These are phyloP conservation scores for Toxicodendron radicans DNA, from an alignment of 345 rosid species.

Conservation along the genomic window DNA sequence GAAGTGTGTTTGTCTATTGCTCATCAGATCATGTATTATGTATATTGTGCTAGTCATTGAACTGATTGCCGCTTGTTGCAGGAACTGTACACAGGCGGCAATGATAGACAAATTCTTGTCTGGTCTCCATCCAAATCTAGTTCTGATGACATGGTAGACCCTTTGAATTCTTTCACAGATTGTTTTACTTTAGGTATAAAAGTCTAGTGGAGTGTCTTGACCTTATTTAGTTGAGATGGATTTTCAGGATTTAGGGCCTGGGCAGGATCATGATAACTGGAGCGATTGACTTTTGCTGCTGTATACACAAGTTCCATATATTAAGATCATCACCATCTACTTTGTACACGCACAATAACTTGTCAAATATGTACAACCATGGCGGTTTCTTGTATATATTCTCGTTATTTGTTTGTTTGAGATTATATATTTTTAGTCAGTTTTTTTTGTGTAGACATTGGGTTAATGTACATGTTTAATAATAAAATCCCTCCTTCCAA, in stretches of 20 bases:
- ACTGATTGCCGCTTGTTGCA: slow-evolving; percentile 25
- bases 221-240: slow-evolving; percentile 13
- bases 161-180: not conserved
- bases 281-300: slow-evolving; percentile 46
- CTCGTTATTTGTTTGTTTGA: not conserved
- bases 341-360: not conserved
- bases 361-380: not conserved
- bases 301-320: not conserved
- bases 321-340: not conserved
- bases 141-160: slow-evolving; percentile 40
- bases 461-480: not conserved
- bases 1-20: not conserved
- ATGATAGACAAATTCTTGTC: slow-evolving; percentile 79
- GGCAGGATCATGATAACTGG: slow-evolving; percentile 71
- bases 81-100: slow-evolving; percentile 88
- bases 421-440: not conserved
- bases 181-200: not conserved
- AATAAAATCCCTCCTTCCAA: not conserved
- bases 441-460: not conserved
- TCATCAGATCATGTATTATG: not conserved
- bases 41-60: not conserved
- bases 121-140: slow-evolving; percentile 69
- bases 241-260: slow-evolving; percentile 43
- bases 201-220: not conserved
- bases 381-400: not conserved